Base-by-base conservation (phyloP, 75 land plant species). In the Chamaecyparis obtusa region DNA sequence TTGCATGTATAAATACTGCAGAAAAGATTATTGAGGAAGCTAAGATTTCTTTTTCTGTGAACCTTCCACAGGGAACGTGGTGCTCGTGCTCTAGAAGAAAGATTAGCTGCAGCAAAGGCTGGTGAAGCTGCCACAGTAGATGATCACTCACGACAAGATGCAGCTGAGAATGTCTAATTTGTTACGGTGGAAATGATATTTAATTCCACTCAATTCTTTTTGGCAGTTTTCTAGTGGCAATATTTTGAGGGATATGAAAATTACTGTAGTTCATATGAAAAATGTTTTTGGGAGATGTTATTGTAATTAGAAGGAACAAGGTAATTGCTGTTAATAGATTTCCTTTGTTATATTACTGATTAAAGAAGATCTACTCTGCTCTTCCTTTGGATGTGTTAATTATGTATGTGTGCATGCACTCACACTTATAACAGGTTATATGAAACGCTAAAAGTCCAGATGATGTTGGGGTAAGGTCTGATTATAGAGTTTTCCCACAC, bases 81-180 rank as follows among this genome's bases (percentile, higher is more conserved):
- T 55, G 99, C 95, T 49, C 93, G 97, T 17, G 99, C 99, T 72
- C 87, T 98, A 46, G 99, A 98, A 90, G 97, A 96, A 88, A 94
- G 99, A 86, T 85, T 98, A 83, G 93, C 90, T 83, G 86, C 91
- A 55, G 93, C 93, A 81, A 89, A 85, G 80, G 82, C 85, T 64
- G 55, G 69, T 32, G 89, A 78, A 56, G 21, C 90, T 56, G 89
- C 37, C 30, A 43, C 32, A 16, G 69, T 35, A 36, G 37, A n/a
- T 86, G 83, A 86, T 16, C 24, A 41, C 6, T 64, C 49, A 69
- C 35, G 1, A 9, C 27, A 43, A 7, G 79, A 74, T 86, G 86
- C 79, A 30, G 14, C 83, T 41, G 86, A 86, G 46, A 86, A 24
- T 86, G 86, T 74, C 72, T 86, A 74, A 37, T 39, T 27, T 3